phyloP scores from a whole-genome alignment of 2,329 filamentous ascomycete genomes.

The Fusarium sp. region DNA sequence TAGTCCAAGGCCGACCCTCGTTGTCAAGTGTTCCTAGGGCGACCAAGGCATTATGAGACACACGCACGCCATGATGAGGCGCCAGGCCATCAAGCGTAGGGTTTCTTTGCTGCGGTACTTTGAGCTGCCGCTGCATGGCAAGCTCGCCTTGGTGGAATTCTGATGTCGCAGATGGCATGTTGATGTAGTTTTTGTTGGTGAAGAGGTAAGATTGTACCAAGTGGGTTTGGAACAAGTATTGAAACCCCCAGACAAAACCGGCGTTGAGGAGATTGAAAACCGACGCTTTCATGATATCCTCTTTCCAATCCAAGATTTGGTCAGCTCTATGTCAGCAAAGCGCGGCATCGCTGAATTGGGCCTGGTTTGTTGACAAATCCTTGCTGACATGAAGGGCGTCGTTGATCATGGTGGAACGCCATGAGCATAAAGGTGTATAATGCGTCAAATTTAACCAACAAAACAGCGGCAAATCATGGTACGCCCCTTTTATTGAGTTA shows the following conservation, averaged over 20 bases:
- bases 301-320: background rate
- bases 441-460: background rate
- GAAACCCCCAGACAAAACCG: slow-evolving; percentile 7
- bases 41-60: slow-evolving; percentile 72
- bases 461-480: background rate
- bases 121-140: slow-evolving; percentile 71
- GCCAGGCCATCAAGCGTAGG: slow-evolving; percentile 74
- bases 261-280: slow-evolving; percentile 4
- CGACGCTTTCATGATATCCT: slow-evolving; percentile 9
- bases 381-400: slow-evolving; percentile 25
- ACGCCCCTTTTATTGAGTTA: slow-evolving; percentile 4
- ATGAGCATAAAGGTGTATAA: too few species aligned
- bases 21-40: slow-evolving; percentile 78
- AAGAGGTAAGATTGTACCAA: slow-evolving; percentile 13
- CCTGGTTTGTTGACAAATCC: slow-evolving; percentile 27
- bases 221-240: slow-evolving; percentile 16
- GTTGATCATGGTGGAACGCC: slow-evolving; percentile 10
- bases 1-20: slow-evolving; percentile 76
- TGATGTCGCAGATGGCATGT: slow-evolving; percentile 46
- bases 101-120: slow-evolving; percentile 67
- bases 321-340: slow-evolving; percentile 21
- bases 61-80: slow-evolving; percentile 67
- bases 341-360: slow-evolving; percentile 7
- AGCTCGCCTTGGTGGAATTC: slow-evolving; percentile 74
- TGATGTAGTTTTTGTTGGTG: background rate